Percentiles rank a stretch among this genome's conserved stretches.
Evolutionary conservation across 2,329 filamentous ascomycete genomes (phyloP).

Genomic region (Dactylellina parvicollis): DNA sequence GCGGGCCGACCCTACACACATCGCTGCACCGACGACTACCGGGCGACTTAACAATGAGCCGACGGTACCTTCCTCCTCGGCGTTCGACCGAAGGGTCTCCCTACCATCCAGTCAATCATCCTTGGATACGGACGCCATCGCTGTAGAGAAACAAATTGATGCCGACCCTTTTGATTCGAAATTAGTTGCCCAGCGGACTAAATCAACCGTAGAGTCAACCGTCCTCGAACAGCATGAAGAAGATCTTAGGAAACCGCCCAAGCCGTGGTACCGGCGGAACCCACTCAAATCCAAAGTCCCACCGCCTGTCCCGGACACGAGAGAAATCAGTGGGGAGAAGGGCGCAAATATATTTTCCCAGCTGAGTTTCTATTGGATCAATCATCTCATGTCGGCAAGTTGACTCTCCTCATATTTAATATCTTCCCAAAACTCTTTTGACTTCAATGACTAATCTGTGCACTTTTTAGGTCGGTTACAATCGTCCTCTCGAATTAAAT

Average conservation of each 20-base stretch:
- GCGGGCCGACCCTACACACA: conserved; percentile 4
- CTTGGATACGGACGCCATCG: conserved; percentile 36
- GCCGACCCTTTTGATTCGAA: conserved; percentile 21
- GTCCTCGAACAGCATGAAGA: conserved; percentile 23
- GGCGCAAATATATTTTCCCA: conserved; percentile 92
- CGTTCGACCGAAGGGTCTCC: neutral
- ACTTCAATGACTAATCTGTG: neutral
- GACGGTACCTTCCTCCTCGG: too few relatives aligned
- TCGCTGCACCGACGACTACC: neutral
- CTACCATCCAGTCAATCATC: neutral
- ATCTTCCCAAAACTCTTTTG: conserved; percentile 61
- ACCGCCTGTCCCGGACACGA: conserved; percentile 68
- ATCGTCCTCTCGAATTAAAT: conserved; percentile 80
- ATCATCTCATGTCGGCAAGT: conserved; percentile 86
- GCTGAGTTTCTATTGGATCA: conserved; percentile 98
- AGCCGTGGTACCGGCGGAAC: conserved; percentile 62
- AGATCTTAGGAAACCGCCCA: conserved; percentile 38
- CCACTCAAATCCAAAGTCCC: conserved; percentile 64
- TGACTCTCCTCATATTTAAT: conserved; percentile 77
- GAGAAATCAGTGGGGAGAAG: conserved; percentile 74
- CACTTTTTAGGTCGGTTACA: conserved; percentile 76
- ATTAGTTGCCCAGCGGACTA: conserved; percentile 17
- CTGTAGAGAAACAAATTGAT: conserved; percentile 31
- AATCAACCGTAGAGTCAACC: conserved; percentile 26
- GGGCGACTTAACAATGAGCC: too few relatives aligned